Conservation (phyloP, 805 yeast species). For the Torulaspora maleeae region DNA sequence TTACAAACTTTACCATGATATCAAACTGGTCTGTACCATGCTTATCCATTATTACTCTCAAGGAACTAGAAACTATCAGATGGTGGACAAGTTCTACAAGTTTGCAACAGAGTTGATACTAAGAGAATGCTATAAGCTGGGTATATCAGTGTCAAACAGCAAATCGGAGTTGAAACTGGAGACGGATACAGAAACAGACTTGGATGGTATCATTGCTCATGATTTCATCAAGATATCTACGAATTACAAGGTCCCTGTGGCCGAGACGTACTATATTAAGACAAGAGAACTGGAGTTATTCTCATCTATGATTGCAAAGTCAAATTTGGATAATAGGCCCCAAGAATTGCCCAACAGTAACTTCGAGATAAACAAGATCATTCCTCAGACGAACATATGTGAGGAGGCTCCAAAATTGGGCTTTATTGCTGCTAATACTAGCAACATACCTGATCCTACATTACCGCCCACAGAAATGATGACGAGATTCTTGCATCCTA, state of each 20-base stretch:
- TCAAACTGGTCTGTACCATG: constrained; percentile 51
- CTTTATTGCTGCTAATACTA: constrained; percentile 42
- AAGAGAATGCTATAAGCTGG: constrained; percentile 52
- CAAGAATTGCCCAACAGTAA: constrained; percentile 59
- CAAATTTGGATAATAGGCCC: constrained; percentile 70
- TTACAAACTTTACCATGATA: constrained; percentile 61
- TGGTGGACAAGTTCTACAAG: constrained; percentile 59
- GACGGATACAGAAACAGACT: constrained; percentile 28
- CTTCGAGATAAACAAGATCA: constrained; percentile 59
- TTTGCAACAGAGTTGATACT: constrained; percentile 58
- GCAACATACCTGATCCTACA: constrained; percentile 47
- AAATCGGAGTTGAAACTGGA: constrained; percentile 10
- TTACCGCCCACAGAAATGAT: constrained; percentile 51
- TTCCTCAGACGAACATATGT: constrained; percentile 45
- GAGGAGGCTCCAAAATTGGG: constrained; percentile 43
- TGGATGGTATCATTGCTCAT: constrained; percentile 43
- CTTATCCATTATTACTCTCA: constrained; percentile 45
- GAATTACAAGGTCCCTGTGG: constrained; percentile 46
- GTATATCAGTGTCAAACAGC: constrained; percentile 27
- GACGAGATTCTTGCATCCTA: constrained; percentile 52
- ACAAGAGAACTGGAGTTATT: constrained; percentile 74
- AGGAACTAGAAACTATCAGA: constrained; percentile 46
- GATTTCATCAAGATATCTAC: constrained; percentile 61
- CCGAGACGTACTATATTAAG: constrained; percentile 60
- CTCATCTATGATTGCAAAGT: constrained; percentile 63